A percentile compares a stretch with the other conserved stretches of the same genome.
phyloP scores from a whole-genome alignment of 371 early-diverging fungal genomes.

The Lichtheimia ramosa region DNA sequence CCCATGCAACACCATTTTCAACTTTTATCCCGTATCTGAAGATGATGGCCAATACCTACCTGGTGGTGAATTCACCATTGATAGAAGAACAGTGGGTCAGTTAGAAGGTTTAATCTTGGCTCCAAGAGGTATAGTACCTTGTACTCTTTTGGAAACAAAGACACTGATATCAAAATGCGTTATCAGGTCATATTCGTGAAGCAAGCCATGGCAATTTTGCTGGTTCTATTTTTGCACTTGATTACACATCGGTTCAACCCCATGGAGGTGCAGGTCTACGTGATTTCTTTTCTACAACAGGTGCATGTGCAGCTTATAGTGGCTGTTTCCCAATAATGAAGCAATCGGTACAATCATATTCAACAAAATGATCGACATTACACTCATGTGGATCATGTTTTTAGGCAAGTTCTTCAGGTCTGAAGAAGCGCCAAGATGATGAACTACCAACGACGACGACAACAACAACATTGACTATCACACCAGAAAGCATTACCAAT shows the following conservation, averaged over 20 bases:
- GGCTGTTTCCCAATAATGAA: neutral
- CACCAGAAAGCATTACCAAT: neutral
- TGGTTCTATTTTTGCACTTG: neutral
- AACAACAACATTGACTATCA: neutral
- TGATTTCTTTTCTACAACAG: neutral
- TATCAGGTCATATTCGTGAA: neutral
- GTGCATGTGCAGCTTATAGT: neutral
- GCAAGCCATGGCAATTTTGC: neutral
- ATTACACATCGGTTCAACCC: neutral
- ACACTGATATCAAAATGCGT: neutral
- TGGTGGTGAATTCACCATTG: neutral
- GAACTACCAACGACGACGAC: neutral
- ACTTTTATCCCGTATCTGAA: neutral
- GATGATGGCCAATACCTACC: neutral
- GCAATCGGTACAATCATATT: neutral
- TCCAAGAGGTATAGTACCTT: neutral
- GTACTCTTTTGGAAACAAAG: neutral
- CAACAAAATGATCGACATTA: no score
- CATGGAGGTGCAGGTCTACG: neutral
- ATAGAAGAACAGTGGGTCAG: neutral
- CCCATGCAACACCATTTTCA: neutral
- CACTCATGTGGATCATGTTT: neutral
- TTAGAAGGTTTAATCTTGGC: neutral
- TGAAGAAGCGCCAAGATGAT: neutral
- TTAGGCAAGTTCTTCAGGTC: neutral